Base-by-base conservation (phyloP, 345 rosid species). In the Camelina hispida region DNA sequence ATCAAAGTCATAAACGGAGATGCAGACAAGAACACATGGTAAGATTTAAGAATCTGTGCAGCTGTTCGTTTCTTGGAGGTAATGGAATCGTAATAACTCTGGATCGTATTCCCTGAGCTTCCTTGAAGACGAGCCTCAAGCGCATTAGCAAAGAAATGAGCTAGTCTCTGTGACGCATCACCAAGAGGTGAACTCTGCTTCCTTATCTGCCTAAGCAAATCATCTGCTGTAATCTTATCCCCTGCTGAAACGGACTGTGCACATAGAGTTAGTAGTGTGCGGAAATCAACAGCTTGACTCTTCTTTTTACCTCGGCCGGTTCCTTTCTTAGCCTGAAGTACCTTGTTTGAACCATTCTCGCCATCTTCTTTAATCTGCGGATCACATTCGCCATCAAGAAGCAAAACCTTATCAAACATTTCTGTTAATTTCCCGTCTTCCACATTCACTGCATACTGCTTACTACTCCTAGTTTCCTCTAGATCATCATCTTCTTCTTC, bases 101-200 rank as follows among this genome's bases (percentile, higher is more conserved):
- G 83, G n/a, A 74, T 74, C 74, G 30, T 78, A n/a, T 79, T 30
- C 12, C 84, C 86, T 0, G 32, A 22, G 6, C 76, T 74, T 20
- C 90, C 90, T 34, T 67, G 83, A 71, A 93, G 67, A 34, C 96
- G 93, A 3, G 91, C 89, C 78, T 94, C 91, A 7, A 91, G 95
- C 50, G 88, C 96, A 77, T 85, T 85, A 22, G 92, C 96, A 23
- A 94, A 94, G 85, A 75, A 86, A 84, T 90, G 83, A 44, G 98
- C 97, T 62, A 94, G 51, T 65, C 97, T 87, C 78, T 94, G 93
- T 59, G 88, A 78, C 2, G 91, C 89, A 75, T 90, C 95, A 30
- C 98, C 97, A 2, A 56, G 53, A 40, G 85, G 83, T 3, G 96
- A 89, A 56, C 88, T 75, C 55, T 90, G 86, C 64, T 87, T 80